Percentiles rank a stretch among this genome's conserved stretches.
phyloP scores from a whole-genome alignment of 2,329 filamentous ascomycete genomes.

The Trichothecium sympodiale region DNA sequence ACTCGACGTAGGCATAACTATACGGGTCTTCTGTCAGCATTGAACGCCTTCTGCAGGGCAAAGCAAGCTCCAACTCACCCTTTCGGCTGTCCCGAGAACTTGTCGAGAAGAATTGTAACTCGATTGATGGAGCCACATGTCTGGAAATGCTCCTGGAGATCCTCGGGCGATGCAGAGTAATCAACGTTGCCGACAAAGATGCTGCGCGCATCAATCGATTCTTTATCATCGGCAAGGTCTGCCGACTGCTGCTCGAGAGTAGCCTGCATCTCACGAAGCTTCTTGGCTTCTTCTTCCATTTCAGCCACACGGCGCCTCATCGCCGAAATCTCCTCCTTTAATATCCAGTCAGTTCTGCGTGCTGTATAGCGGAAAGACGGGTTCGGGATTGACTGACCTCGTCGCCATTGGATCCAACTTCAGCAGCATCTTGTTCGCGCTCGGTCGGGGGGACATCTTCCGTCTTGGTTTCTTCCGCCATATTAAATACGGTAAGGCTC shows the following conservation, averaged over 20 bases:
- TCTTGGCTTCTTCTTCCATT: conserved; percentile 83
- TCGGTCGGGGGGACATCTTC: conserved; percentile 18
- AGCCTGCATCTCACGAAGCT: conserved; percentile 78
- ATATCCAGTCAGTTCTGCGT: neutral
- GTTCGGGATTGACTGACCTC: too few relatives aligned
- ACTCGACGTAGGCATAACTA: conserved; percentile 98
- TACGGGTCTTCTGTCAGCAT: conserved; percentile 1
- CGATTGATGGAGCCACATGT: conserved; percentile 95
- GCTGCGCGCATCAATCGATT: conserved; percentile 88
- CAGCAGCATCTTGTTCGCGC: conserved; percentile 16
- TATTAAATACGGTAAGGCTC: conserved; percentile 4
- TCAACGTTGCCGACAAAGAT: conserved; percentile 99
- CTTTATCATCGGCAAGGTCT: conserved; percentile 81
- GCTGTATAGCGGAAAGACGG: neutral
- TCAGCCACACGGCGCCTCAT: conserved; percentile 82
- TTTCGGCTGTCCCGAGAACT: conserved; percentile 98
- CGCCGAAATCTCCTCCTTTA: conserved; percentile 66
- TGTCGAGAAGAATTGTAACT: conserved; percentile 93
- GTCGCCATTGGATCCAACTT: conserved; percentile 10
- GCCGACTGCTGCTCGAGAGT: conserved; percentile 75
- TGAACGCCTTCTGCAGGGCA: neutral
- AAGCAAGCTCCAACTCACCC: conserved; percentile 49
- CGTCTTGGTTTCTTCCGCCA: conserved; percentile 21
- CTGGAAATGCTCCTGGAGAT: conserved; percentile 94
- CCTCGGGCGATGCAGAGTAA: conserved; percentile 92